Conservation (phyloP, 805 yeast species). For the Ogataea paradorogensis region DNA sequence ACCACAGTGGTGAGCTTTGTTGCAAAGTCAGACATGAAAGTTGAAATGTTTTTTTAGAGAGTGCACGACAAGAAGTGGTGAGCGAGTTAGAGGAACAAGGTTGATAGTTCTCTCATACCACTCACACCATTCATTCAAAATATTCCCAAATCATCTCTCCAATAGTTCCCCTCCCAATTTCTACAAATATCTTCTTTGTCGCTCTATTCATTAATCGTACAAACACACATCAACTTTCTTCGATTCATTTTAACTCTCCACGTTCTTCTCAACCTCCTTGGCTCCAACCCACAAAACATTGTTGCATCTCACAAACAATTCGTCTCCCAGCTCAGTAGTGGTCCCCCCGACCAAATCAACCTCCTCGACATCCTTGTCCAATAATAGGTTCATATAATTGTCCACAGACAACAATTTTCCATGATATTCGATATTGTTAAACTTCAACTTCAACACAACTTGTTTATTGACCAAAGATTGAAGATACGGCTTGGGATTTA, state of each 20-base stretch:
- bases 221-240: too few relatives aligned
- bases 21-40: conserved; percentile 19
- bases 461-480: conserved; percentile 67
- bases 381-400: conserved; percentile 86
- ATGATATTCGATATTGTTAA: conserved; percentile 84
- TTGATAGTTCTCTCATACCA: too few relatives aligned
- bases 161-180: too few relatives aligned
- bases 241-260: too few relatives aligned
- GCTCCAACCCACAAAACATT: conserved; percentile 76
- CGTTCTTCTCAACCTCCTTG: conserved; percentile 20
- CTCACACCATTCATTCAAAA: not conserved
- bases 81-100: too few relatives aligned
- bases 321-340: conserved; percentile 36
- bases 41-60: conserved; percentile 2
- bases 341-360: conserved; percentile 31
- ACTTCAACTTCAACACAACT: conserved; percentile 79
- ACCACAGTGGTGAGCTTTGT: conserved; percentile 19
- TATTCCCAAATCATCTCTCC: too few relatives aligned
- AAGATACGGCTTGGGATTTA: conserved; percentile 89
- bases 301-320: conserved; percentile 84
- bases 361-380: conserved; percentile 54
- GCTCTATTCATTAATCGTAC: too few relatives aligned
- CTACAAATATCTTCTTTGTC: too few relatives aligned
- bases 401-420: conserved; percentile 81
- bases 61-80: not conserved